Conservation (phyloP, 331 rosid species). For the Pyracantha coccinea region DNA sequence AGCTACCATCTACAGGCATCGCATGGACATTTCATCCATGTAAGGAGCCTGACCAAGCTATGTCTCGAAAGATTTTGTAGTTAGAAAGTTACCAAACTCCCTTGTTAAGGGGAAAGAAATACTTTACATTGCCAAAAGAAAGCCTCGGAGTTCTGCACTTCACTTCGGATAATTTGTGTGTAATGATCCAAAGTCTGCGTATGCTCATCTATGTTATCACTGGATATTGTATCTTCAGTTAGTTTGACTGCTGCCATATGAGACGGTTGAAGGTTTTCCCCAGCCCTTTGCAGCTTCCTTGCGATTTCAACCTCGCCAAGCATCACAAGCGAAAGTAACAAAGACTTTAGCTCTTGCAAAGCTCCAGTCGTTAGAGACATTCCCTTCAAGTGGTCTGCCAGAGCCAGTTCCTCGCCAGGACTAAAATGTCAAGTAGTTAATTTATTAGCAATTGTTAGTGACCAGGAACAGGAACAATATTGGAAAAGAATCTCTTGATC, state of each 20-base stretch:
- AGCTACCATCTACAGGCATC: neutral
- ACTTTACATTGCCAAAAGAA: constrained; percentile 66
- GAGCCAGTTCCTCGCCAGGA: constrained; percentile 89
- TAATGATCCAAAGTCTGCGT: constrained; percentile 70
- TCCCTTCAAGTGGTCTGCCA: constrained; percentile 85
- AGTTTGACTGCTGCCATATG: constrained; percentile 77
- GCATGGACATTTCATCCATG: neutral
- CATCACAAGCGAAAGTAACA: constrained; percentile 68
- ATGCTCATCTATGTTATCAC: constrained; percentile 53
- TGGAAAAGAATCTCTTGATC: neutral
- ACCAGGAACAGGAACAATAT: neutral
- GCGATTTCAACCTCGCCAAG: constrained; percentile 77
- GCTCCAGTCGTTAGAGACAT: constrained; percentile 62
- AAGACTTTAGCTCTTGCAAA: constrained; percentile 61
- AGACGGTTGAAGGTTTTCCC: constrained; percentile 69
- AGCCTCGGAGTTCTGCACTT: constrained; percentile 56
- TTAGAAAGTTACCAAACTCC: neutral
- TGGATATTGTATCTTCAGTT: constrained; percentile 70
- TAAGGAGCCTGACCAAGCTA: neutral
- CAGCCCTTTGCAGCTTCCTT: constrained; percentile 72
- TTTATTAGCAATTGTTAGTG: neutral
- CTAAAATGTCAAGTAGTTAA: constrained; percentile 34
- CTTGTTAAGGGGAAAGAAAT: constrained; percentile 34
- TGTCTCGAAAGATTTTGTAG: neutral
- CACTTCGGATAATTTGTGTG: constrained; percentile 33